phyloP scores from a whole-genome alignment of 805 yeast species.

The Metschnikowia lochheadii region DNA sequence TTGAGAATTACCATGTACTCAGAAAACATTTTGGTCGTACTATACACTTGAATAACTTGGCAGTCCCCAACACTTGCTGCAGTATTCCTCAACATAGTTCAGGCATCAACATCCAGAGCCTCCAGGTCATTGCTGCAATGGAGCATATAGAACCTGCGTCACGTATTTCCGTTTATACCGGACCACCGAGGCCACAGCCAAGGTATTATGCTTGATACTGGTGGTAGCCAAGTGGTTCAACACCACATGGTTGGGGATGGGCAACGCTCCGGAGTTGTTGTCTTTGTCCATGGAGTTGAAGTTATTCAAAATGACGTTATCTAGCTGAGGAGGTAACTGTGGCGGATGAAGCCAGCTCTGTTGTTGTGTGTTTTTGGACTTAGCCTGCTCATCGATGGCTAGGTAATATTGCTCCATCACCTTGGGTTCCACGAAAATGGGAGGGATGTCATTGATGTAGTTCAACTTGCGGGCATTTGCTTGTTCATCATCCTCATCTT shows the following conservation, averaged over 20 bases:
- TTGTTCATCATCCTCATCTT: constrained; percentile 17
- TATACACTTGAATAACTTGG: no score
- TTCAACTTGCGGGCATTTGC: constrained; percentile 21
- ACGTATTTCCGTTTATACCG: constrained; percentile 85
- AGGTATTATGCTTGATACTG: constrained; percentile 85
- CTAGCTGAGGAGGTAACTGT: constrained; percentile 93
- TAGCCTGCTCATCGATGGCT: constrained; percentile 68
- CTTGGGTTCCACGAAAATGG: constrained; percentile 78
- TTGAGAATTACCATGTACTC: no score
- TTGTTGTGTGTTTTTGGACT: constrained; percentile 50
- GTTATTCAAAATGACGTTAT: constrained; percentile 84
- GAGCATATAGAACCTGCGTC: constrained; percentile 89
- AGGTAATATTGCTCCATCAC: constrained; percentile 84
- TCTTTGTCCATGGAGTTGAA: constrained; percentile 56
- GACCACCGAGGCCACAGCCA: constrained; percentile 89
- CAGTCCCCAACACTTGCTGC: no score
- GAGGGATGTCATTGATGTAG: constrained; percentile 70
- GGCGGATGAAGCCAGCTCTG: constrained; percentile 86
- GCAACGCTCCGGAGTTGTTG: constrained; percentile 83
- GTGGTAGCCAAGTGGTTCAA: constrained; percentile 94
- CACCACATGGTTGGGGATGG: constrained; percentile 93
- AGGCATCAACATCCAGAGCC: not conserved
- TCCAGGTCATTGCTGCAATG: constrained; percentile 29
- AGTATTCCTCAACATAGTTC: no score
- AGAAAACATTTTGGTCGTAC: no score